Percentiles rank a stretch among this genome's conserved stretches.
These are phyloP conservation scores for Ustilago shanxiensis DNA, from an alignment of 1,284 basidiomycete species.

Conservation along the genomic window DNA sequence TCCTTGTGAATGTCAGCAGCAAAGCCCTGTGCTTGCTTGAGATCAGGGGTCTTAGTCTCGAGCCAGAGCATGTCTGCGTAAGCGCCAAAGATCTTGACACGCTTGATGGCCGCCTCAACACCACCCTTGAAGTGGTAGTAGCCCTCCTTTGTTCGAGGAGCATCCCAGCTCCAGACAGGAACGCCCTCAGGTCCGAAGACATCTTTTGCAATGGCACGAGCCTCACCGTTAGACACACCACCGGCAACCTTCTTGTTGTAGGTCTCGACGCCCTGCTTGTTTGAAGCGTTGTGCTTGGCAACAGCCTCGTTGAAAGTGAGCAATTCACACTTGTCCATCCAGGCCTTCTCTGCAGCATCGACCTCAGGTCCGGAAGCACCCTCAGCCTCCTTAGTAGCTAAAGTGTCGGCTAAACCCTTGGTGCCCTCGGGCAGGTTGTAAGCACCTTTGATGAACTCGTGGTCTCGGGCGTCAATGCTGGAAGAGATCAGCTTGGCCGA, in stretches of 20 bases:
- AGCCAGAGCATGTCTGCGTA: constrained; percentile 73
- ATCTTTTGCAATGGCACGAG: constrained; percentile 79
- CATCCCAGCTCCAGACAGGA: constrained; percentile 91
- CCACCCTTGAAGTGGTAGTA: constrained; percentile 92
- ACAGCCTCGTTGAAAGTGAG: constrained; percentile 87
- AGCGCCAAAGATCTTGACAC: constrained; percentile 80
- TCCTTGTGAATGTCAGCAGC: constrained; percentile 80
- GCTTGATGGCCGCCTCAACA: constrained; percentile 84
- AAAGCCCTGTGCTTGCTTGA: constrained; percentile 83
- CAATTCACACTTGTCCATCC: constrained; percentile 68
- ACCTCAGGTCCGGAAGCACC: constrained; percentile 62
- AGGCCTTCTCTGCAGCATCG: constrained; percentile 66
- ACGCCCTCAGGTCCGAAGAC: constrained; percentile 76
- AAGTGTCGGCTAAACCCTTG: constrained; percentile 62
- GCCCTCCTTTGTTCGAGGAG: constrained; percentile 88
- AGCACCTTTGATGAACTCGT: constrained; percentile 70
- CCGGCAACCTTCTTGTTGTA: constrained; percentile 75
- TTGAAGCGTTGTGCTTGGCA: constrained; percentile 67
- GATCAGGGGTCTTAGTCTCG: constrained; percentile 86
- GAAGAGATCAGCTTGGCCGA: constrained; percentile 87
- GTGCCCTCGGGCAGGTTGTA: constrained; percentile 63
- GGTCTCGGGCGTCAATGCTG: constrained; percentile 82
- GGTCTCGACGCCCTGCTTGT: constrained; percentile 72
- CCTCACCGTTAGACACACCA: constrained; percentile 81
- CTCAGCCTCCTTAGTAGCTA: constrained; percentile 59